phyloP scores from a whole-genome alignment of 768 basidiomycete genomes.

The Roridomyces roridus region DNA sequence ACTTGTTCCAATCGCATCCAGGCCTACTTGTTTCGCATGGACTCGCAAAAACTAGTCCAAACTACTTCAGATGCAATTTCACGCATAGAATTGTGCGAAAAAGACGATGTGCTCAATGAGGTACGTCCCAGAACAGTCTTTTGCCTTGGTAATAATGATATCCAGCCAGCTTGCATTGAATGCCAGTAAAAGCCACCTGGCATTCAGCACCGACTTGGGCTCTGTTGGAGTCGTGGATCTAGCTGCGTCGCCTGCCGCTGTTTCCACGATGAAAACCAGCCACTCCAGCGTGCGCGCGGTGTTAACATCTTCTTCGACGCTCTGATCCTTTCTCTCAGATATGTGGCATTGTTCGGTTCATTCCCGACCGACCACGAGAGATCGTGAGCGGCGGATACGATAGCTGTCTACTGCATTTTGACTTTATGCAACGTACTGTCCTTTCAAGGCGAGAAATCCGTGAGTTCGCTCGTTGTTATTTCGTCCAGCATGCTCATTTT shows the following conservation, averaged over 20 bases:
- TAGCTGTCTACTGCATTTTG: conserved; percentile 69
- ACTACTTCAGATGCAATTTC: conserved; percentile 53
- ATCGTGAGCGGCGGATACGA: conserved; percentile 84
- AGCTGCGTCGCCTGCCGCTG: conserved; percentile 43
- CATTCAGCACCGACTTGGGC: conserved; percentile 76
- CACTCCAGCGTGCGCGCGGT: conserved; percentile 60
- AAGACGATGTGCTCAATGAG: conserved; percentile 72
- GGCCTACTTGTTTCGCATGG: conserved; percentile 55
- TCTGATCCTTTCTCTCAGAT: too few species aligned
- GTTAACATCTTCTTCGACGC: not conserved
- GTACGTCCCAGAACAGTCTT: conserved; percentile 42
- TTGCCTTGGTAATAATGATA: conserved; percentile 29
- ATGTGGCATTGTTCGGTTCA: conserved; percentile 71
- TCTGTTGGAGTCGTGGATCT: conserved; percentile 71
- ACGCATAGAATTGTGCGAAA: conserved; percentile 52
- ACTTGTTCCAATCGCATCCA: too few species aligned
- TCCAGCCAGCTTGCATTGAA: conserved; percentile 69
- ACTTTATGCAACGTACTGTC: conserved; percentile 58
- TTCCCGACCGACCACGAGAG: conserved; percentile 74
- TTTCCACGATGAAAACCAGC: conserved; percentile 63
- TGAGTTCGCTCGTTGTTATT: conserved; percentile 34
- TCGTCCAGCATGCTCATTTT: not conserved
- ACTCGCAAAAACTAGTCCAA: conserved; percentile 59
- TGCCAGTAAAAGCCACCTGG: conserved; percentile 58
- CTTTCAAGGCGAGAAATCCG: conserved; percentile 68